Evolutionary conservation across 2,329 filamentous ascomycete species (phyloP).

Genomic region (Beauveria rudraprayagi): DNA sequence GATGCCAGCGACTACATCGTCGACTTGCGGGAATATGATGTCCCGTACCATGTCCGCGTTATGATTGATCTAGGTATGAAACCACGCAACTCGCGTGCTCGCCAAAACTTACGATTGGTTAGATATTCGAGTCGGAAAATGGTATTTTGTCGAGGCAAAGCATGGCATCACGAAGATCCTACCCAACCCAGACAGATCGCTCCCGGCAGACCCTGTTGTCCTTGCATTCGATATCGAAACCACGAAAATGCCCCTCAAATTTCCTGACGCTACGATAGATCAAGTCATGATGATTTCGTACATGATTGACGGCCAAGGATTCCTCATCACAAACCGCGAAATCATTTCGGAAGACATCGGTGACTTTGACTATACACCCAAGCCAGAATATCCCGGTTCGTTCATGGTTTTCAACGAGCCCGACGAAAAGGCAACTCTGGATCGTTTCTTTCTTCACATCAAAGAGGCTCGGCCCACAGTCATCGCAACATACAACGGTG

Average conservation of each 20-base stretch:
- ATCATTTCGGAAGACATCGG: slow-evolving; percentile 96
- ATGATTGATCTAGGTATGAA: slow-evolving; percentile 78
- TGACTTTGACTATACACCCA: slow-evolving; percentile 97
- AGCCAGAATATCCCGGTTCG: slow-evolving; percentile 86
- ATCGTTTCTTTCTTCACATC: slow-evolving; percentile 91
- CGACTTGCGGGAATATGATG: slow-evolving; percentile 98
- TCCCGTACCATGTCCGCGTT: slow-evolving; percentile 97
- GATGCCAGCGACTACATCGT: slow-evolving; percentile 96
- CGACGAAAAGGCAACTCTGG: slow-evolving; percentile 78
- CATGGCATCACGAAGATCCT: slow-evolving; percentile 79
- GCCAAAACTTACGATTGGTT: slow-evolving; percentile 1
- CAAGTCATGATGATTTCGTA: slow-evolving; percentile 99
- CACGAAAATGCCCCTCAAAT: slow-evolving; percentile 89
- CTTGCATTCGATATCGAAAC: slow-evolving; percentile 99
- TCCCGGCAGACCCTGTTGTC: slow-evolving; percentile 91
- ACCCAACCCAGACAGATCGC: slow-evolving; percentile 78
- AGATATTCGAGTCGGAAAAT: slow-evolving; percentile 94
- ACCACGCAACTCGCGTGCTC: background rate
- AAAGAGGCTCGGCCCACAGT: slow-evolving; percentile 92
- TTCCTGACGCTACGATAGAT: slow-evolving; percentile 88
- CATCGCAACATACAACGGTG: slow-evolving; percentile 99
- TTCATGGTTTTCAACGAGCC: slow-evolving; percentile 99
- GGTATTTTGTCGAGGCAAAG: slow-evolving; percentile 93
- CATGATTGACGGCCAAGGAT: slow-evolving; percentile 98
- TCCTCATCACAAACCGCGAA: slow-evolving; percentile 94